phyloP scores from a whole-genome alignment of 768 basidiomycete genomes.

The Suillus discolor region DNA sequence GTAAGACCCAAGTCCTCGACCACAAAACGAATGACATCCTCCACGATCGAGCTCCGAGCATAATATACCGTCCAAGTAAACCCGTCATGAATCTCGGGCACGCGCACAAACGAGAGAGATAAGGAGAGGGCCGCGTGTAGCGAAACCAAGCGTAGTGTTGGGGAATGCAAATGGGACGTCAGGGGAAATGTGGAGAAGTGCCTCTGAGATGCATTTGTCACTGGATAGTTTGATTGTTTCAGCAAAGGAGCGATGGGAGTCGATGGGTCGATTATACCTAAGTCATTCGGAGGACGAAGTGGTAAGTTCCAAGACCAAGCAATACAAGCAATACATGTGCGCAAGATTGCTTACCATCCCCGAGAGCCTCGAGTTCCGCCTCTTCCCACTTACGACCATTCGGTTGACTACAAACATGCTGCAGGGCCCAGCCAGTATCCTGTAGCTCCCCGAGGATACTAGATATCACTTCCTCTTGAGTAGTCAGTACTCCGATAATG shows the following conservation, averaged over 20 bases:
- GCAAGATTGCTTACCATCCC: slow-evolving; percentile 53
- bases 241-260: slow-evolving; percentile 56
- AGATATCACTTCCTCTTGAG: slow-evolving; percentile 48
- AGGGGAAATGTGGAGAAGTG: slow-evolving; percentile 74
- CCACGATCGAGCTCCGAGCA: slow-evolving; percentile 54
- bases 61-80: slow-evolving; percentile 70
- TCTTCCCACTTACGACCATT: slow-evolving; percentile 72
- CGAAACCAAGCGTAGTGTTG: slow-evolving; percentile 71
- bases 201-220: slow-evolving; percentile 36
- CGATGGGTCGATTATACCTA: slow-evolving; percentile 53
- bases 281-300: slow-evolving; percentile 1
- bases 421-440: slow-evolving; percentile 69
- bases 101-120: slow-evolving; percentile 57
- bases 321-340: not conserved
- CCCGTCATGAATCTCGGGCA: slow-evolving; percentile 78
- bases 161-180: slow-evolving; percentile 66
- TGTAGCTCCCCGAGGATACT: slow-evolving; percentile 61
- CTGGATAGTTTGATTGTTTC: slow-evolving; percentile 36
- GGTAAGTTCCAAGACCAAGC: slow-evolving; percentile 14
- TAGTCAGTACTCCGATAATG: slow-evolving; percentile 55
- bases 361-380: slow-evolving; percentile 63
- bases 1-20: slow-evolving; percentile 69
- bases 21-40: slow-evolving; percentile 53
- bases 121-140: slow-evolving; percentile 61
- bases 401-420: slow-evolving; percentile 59